These are phyloP conservation scores for Aphanomyces invadans DNA, from an alignment of 352 stramenopile species.

Conservation along the genomic window DNA sequence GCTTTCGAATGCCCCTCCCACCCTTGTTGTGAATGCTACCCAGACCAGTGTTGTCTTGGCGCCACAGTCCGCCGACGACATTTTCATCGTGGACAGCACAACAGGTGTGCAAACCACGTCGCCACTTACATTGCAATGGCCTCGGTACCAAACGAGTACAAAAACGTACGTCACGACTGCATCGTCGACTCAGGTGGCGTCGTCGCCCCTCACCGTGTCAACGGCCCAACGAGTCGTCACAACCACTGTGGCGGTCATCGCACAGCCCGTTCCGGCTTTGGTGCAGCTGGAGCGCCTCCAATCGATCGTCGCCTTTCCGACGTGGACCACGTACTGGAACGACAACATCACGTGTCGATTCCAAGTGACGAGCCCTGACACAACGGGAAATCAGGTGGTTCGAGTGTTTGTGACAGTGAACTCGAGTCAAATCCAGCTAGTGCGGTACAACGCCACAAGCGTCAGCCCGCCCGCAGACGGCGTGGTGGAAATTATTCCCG, in stretches of 20 bases:
- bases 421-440: neutral
- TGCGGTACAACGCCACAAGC: neutral
- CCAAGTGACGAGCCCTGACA: neutral
- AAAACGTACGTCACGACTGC: neutral
- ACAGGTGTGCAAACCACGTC: neutral
- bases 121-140: neutral
- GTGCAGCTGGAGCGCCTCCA: neutral
- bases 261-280: neutral
- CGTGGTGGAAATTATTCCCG: neutral
- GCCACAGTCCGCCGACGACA: neutral
- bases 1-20: neutral
- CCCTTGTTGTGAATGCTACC: neutral
- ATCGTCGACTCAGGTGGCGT: neutral
- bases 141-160: neutral
- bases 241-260: neutral
- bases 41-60: neutral
- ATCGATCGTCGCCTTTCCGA: neutral
- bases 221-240: neutral
- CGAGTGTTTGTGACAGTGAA: neutral
- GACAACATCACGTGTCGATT: neutral
- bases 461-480: neutral
- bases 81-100: neutral
- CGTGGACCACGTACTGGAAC: neutral
- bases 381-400: neutral
- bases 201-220: neutral